These are phyloP conservation scores for Cylindrodendrum hubeiense DNA, from an alignment of 2,329 filamentous ascomycete species.

Conservation along the genomic window DNA sequence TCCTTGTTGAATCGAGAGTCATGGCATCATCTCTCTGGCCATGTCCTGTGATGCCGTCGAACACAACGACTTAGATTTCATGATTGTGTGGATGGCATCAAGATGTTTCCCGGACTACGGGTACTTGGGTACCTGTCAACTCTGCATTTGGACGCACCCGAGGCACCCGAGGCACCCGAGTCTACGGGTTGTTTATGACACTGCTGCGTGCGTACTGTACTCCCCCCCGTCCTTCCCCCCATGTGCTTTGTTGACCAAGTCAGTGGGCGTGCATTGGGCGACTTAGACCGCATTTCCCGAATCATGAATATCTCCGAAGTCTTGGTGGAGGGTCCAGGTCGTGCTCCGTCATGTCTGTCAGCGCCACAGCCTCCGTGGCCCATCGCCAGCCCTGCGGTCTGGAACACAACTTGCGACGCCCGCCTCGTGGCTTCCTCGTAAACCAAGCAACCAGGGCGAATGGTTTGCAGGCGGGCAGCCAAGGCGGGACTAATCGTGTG, in stretches of 20 bases:
- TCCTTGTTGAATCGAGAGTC: too few relatives aligned
- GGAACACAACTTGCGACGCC: conserved; percentile 18
- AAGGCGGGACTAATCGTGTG: background rate
- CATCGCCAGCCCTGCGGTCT: conserved; percentile 18
- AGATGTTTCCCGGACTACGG: background rate
- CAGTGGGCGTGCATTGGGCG: background rate
- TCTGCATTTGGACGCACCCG: background rate
- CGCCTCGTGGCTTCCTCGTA: conserved; percentile 22
- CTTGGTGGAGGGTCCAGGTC: background rate
- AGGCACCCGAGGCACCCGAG: background rate
- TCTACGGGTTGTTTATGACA: too few relatives aligned
- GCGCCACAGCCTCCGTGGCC: background rate
- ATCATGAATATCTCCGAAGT: background rate
- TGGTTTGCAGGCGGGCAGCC: conserved; percentile 6
- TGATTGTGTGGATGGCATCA: background rate
- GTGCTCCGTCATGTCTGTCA: conserved; percentile 4
- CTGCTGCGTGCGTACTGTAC: background rate
- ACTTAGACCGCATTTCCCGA: background rate
- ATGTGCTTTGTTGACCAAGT: background rate
- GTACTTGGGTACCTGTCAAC: background rate
- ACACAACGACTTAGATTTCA: too few relatives aligned
- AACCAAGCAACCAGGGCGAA: conserved; percentile 4
- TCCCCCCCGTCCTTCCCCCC: background rate
- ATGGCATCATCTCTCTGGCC: too few relatives aligned
- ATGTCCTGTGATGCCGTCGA: too few relatives aligned